A percentile compares a stretch with the other conserved stretches of the same genome.
phyloP scores from a whole-genome alignment of 2,329 filamentous ascomycete species.

The Pseudohalonectria lignicola region DNA sequence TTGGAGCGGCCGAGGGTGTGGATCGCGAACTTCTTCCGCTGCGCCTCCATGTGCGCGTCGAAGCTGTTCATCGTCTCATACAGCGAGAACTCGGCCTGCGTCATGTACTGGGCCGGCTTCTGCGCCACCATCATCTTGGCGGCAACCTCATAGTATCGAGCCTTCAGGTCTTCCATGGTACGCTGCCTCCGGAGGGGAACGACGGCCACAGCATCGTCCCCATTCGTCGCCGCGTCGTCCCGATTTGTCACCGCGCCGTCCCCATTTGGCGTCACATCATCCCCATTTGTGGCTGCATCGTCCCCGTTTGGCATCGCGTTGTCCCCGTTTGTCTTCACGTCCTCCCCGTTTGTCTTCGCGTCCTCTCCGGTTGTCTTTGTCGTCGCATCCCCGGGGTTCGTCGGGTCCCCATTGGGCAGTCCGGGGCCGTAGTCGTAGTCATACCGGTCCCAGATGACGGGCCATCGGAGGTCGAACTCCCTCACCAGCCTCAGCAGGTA shows the following conservation, averaged over 20 bases:
- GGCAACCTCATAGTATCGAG: constrained; percentile 79
- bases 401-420: constrained; percentile 18
- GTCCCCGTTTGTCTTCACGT: too few species aligned
- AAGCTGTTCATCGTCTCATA: constrained; percentile 84
- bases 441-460: constrained; percentile 86
- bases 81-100: constrained; percentile 66
- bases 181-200: constrained; percentile 44
- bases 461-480: constrained; percentile 82
- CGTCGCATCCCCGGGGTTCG: constrained; percentile 23
- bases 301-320: too few species aligned
- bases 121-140: constrained; percentile 72
- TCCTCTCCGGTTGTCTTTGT: too few species aligned
- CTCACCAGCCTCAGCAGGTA: constrained; percentile 68
- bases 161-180: constrained; percentile 82
- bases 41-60: constrained; percentile 66
- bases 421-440: constrained; percentile 63
- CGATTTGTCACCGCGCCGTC: too few species aligned
- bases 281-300: too few species aligned
- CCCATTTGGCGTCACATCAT: too few species aligned
- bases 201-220: constrained; percentile 34
- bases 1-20: constrained; percentile 67
- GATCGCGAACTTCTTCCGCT: constrained; percentile 76
- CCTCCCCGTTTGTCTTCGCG: too few species aligned
- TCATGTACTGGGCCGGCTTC: constrained; percentile 80
- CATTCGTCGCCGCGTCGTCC: too few species aligned